Evolutionary conservation across 2,329 filamentous ascomycete genomes (phyloP).

Genomic region (Colletotrichum abscissum): DNA sequence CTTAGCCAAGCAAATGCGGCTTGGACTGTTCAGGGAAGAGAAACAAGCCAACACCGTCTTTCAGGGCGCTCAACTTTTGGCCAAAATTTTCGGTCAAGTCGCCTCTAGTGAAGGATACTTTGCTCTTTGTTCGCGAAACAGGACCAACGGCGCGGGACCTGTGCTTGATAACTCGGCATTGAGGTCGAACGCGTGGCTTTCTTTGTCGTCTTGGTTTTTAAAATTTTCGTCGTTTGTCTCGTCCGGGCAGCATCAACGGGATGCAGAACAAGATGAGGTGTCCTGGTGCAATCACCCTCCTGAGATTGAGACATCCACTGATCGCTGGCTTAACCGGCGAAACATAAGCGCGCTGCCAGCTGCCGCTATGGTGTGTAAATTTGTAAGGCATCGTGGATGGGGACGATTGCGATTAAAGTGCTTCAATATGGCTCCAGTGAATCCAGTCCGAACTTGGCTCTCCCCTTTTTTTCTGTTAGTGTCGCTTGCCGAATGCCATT

Average conservation of each 20-base stretch:
- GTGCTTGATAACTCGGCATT: neutral
- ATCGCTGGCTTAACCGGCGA: conserved; percentile 12
- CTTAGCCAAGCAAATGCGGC: no score
- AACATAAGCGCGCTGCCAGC: neutral
- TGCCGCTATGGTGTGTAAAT: neutral
- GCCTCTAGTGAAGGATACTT: neutral
- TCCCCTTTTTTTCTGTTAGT: neutral
- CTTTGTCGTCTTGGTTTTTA: neutral
- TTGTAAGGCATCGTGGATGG: neutral
- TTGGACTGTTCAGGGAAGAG: neutral
- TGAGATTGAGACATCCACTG: conserved; percentile 30
- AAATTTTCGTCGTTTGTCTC: neutral
- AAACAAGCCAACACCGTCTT: neutral
- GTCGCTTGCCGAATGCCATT: neutral
- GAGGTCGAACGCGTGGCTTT: neutral
- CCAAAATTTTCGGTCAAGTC: neutral
- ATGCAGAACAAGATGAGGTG: neutral
- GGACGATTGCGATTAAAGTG: neutral
- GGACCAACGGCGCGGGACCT: neutral
- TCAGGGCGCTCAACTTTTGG: no score
- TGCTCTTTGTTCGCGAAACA: neutral
- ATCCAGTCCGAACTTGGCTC: neutral
- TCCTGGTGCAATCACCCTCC: conserved; percentile 8
- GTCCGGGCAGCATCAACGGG: neutral
- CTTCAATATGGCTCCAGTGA: neutral